Evolutionary conservation across 2,329 filamentous ascomycete species (phyloP), one percentile per base, ranked within the genome.

Genomic region (Alternaria rosae): DNA sequence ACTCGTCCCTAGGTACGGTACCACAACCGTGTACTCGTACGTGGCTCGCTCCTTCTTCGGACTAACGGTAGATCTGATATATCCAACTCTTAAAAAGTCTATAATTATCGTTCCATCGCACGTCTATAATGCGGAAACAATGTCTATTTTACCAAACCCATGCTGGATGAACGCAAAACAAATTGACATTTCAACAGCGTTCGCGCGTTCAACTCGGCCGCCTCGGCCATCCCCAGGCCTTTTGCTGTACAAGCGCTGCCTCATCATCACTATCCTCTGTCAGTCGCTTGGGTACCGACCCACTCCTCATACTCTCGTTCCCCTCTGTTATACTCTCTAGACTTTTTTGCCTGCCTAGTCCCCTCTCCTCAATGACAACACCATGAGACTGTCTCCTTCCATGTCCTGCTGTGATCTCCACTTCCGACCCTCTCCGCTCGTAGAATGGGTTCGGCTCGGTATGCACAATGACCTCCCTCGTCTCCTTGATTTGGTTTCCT

Each of bases 401-500:
- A 12, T 58, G 66, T 3, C 38, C 59, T 6, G 60, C 57, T 17
- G 60, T 59, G 6, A 64, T 64, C 28, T 69, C 62, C 1, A 60
- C 58, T 47, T 71, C 65, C 2, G 60, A 64, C 3, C 61, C 54
- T 12, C 28, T 53, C 15, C 48, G 13, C 28, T 65, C 62, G 47
- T 59, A 71, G 25, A 63, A 65, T 3, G 67, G 69, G 23, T 73
- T 75, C 1, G 69, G 72, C 25, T 76, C 72, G 17, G 58, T 71
- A 15, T 59, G 65, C 20, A 76, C 57, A 9, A 65, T 62, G 43
- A 76, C 65, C 62, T 75, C 72, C n/a, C 68, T 65, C 3, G 74
- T 76, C 45, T 70, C 69, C 55, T 76, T 76, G 61, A 76, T 76
- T 35, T 76, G 72, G 32, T 70, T 76, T 23, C 66, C 73, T 5